Percentiles rank a stretch among this genome's conserved stretches.
Conservation (phyloP, 2,329 filamentous ascomycete species). For the Graphilbum sp. region DNA sequence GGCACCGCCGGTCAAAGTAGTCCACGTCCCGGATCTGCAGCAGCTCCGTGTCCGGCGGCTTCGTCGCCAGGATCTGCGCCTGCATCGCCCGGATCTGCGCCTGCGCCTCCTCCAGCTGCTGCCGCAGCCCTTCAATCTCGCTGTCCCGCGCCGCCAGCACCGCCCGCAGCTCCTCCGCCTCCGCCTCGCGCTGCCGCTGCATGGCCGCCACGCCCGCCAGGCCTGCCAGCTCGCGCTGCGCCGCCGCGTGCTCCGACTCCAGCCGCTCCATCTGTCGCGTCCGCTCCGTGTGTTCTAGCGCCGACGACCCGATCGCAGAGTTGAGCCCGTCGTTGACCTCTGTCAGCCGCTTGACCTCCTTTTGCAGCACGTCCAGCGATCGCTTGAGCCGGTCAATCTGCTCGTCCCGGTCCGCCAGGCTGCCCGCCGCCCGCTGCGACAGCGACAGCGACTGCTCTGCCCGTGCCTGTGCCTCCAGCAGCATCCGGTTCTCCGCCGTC, state of each 20-base stretch:
- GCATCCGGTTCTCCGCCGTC: slow-evolving; percentile 64
- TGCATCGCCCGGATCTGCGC: slow-evolving; percentile 42
- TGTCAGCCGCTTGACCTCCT: slow-evolving; percentile 64
- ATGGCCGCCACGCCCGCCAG: slow-evolving; percentile 48
- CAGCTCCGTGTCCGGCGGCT: slow-evolving; percentile 49
- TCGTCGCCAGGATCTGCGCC: slow-evolving; percentile 38
- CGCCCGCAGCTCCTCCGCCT: slow-evolving; percentile 5
- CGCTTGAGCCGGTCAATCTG: slow-evolving; percentile 73
- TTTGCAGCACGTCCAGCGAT: slow-evolving; percentile 63
- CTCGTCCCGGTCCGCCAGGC: slow-evolving; percentile 65
- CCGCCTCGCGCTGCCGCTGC: slow-evolving; percentile 28
- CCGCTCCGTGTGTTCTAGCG: slow-evolving; percentile 57
- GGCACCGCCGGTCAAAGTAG: slow-evolving; percentile 87
- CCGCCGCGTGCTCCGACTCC: slow-evolving; percentile 48
- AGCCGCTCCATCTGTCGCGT: slow-evolving; percentile 52
- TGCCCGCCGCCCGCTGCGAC: slow-evolving; percentile 47
- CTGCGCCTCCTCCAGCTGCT: slow-evolving; percentile 60
- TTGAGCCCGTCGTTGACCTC: slow-evolving; percentile 70
- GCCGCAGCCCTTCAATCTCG: slow-evolving; percentile 63
- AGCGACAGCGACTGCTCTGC: slow-evolving; percentile 41
- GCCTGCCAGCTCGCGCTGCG: slow-evolving; percentile 54
- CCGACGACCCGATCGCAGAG: slow-evolving; percentile 61
- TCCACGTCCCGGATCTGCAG: slow-evolving; percentile 74
- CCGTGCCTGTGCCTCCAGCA: slow-evolving; percentile 54
- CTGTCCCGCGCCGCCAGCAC: slow-evolving; percentile 65